Evolutionary conservation across 345 rosid genomes (phyloP), one percentile per base, ranked within the genome.

Genomic region (Litchi chinensis): DNA sequence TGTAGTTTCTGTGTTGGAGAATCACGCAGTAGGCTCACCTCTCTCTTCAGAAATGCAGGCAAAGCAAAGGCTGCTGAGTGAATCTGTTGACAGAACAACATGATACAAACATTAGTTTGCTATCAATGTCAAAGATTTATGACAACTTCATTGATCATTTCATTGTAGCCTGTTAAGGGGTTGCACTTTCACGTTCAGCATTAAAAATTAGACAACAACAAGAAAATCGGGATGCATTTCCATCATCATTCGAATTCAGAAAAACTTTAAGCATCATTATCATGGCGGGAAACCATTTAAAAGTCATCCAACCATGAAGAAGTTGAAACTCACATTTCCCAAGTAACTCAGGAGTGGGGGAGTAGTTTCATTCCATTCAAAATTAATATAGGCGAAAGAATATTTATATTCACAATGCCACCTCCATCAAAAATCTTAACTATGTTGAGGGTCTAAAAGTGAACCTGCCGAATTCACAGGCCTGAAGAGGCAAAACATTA

Each of bases 11-110:
- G 39, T 44, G 65, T 11, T 37, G 82, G 71, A 28, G 79, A 56
- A 65, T 77, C 79, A 5, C 74, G 4, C 21, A 93, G 92, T 50
- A 85, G 74, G 74, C 81, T 84, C 79, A 93, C 93, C 86, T 94
- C 98, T 90, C 93, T 87, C 80, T 79, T 87, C 79, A 96, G 71
- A 83, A 94, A 96, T 70, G 91, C 79, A 4, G 99, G 99, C 90
- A 94, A 82, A 7, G 93, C n/a, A 75, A n/a, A 92, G 1, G 99
- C 95, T 19, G 98, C 98, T 4, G 86, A 78, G 79, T 92, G 99
- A 85, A 93, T 88, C 99, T 94, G 93, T 83, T 77, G 59, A 37
- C 16, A 43, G 16, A 82, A 83, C 19, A 74, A 63, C n/a, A 71
- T 28, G 22, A 57, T 57, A n/a, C 39, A 46, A 44, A 15, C 10